Evolutionary conservation across 441 rosid species (phyloP).

Genomic region (Brassica balearica): DNA sequence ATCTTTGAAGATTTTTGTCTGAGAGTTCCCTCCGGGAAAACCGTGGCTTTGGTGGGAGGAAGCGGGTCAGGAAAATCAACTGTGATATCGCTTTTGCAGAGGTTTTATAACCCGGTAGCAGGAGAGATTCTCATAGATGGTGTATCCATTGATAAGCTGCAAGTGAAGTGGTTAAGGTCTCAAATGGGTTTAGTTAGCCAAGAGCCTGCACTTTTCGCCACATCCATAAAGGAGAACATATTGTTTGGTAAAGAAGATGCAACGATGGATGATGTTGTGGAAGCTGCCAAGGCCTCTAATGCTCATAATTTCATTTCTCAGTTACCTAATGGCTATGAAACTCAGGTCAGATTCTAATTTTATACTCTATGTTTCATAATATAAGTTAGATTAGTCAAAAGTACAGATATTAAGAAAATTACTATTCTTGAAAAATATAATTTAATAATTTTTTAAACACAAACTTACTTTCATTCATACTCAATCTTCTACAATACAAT

Average conservation of each 20-base stretch:
- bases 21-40: constrained; percentile 61
- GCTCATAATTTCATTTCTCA: constrained; percentile 70
- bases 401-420: background rate
- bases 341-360: constrained; percentile 56
- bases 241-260: constrained; percentile 83
- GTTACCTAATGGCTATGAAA: constrained; percentile 66
- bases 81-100: constrained; percentile 67
- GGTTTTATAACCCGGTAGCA: constrained; percentile 69
- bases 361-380: background rate
- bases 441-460: no score
- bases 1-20: constrained; percentile 63
- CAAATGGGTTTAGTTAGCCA: constrained; percentile 93
- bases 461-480: no score
- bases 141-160: constrained; percentile 55
- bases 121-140: constrained; percentile 78
- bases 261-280: constrained; percentile 54
- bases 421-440: no score
- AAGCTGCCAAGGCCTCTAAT: constrained; percentile 74
- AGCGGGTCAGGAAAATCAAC: constrained; percentile 46
- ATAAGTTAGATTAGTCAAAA: background rate
- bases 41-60: constrained; percentile 73
- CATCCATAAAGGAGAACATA: constrained; percentile 70
- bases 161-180: constrained; percentile 73
- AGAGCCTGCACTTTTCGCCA: constrained; percentile 77
- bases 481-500: no score